Conservation (phyloP, 2,329 filamentous ascomycete species). For the Paraphoma sp. region DNA sequence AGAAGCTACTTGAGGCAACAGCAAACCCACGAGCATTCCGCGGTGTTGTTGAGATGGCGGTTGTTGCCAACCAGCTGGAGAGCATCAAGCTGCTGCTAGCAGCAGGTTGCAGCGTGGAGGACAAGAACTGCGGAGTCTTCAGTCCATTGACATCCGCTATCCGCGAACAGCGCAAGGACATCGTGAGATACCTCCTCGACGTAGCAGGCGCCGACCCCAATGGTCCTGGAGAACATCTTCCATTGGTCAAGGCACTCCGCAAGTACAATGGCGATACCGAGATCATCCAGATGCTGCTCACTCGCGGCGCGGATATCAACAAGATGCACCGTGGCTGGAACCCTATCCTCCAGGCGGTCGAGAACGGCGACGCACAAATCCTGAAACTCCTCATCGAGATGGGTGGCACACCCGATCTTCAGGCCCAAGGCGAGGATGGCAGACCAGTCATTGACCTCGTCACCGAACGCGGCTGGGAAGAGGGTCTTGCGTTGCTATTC, state of each 20-base stretch:
- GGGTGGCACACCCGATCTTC: conserved; percentile 40
- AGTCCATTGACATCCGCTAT: conserved; percentile 72
- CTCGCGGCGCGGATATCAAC: conserved; percentile 71
- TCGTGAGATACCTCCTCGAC: conserved; percentile 67
- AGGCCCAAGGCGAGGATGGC: conserved; percentile 37
- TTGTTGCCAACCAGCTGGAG: conserved; percentile 70
- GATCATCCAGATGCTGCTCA: conserved; percentile 68
- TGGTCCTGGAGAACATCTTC: conserved; percentile 72
- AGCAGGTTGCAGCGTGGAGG: conserved; percentile 72
- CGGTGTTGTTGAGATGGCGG: conserved; percentile 72
- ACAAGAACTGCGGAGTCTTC: conserved; percentile 76
- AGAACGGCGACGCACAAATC: conserved; percentile 44
- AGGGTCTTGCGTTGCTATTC: conserved; percentile 42
- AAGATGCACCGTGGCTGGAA: conserved; percentile 53
- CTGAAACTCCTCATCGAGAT: conserved; percentile 43
- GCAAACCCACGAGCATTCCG: conserved; percentile 67
- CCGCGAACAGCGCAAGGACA: conserved; percentile 66
- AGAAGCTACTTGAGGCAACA: conserved; percentile 62
- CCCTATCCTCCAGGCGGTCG: conserved; percentile 42
- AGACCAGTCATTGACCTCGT: conserved; percentile 41
- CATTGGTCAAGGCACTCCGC: conserved; percentile 72
- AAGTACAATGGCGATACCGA: conserved; percentile 65
- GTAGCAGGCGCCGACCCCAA: conserved; percentile 70
- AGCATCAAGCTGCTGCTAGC: conserved; percentile 70
- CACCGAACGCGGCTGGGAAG: conserved; percentile 46